These are phyloP conservation scores for Ophiocordyceps sinensis DNA, from an alignment of 2,329 filamentous ascomycete species.

Conservation along the genomic window DNA sequence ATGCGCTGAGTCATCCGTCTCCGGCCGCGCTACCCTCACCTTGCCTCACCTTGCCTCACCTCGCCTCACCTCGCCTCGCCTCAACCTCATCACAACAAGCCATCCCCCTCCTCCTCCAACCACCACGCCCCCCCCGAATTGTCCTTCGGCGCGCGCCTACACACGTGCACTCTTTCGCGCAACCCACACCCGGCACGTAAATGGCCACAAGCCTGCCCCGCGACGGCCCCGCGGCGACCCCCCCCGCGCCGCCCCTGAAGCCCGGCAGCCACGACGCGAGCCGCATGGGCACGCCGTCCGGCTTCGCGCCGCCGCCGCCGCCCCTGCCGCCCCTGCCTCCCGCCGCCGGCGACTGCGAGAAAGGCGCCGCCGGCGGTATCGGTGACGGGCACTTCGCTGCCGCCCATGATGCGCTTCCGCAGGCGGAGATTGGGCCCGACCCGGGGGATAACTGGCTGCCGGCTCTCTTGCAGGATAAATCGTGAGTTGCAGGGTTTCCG, in stretches of 20 bases:
- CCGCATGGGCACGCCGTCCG: constrained; percentile 48
- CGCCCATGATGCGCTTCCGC: constrained; percentile 4
- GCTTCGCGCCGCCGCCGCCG: constrained; percentile 27
- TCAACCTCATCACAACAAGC: no score
- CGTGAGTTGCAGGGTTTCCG: constrained; percentile 35
- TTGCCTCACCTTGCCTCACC: no score
- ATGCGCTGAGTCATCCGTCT: no score
- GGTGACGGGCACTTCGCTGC: constrained; percentile 7
- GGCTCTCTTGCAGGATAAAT: constrained; percentile 61
- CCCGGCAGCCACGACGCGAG: constrained; percentile 54
- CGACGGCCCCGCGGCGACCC: constrained; percentile 20
- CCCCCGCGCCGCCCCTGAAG: constrained; percentile 60
- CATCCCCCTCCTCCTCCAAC: no score
- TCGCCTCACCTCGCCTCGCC: no score
- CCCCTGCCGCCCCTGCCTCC: constrained; percentile 2
- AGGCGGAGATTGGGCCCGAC: constrained; percentile 28
- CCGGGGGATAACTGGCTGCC: constrained; percentile 68
- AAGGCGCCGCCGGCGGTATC: constrained; percentile 2
- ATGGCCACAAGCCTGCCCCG: constrained; percentile 15
- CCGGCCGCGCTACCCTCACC: no score
- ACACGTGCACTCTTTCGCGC: no score
- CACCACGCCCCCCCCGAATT: no score
- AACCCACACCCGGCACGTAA: no score
- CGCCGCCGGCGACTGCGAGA: constrained; percentile 2
- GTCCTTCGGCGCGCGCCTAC: no score